Evolutionary conservation across 2,329 filamentous ascomycete genomes (phyloP).

Genomic region (Zymoseptoria crescenta): DNA sequence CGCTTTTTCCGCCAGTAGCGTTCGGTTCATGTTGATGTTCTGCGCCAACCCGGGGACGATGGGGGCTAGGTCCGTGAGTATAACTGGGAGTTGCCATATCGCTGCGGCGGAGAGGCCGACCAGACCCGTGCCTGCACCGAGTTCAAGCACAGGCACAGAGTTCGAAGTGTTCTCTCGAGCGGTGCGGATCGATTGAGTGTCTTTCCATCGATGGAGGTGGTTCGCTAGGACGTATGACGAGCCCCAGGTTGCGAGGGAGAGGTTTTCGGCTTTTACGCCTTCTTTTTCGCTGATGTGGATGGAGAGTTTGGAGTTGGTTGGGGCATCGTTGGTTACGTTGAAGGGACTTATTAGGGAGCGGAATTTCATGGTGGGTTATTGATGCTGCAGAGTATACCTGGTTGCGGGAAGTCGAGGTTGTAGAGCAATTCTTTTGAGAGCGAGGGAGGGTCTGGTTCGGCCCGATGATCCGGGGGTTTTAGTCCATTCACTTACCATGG

Average conservation of each 20-base stretch:
- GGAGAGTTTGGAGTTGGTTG: constrained; percentile 1
- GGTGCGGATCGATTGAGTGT: constrained; percentile 7
- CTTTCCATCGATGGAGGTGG: constrained; percentile 27
- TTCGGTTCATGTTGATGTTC: constrained; percentile 29
- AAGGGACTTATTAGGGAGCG: constrained; percentile 56
- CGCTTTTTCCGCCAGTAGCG: constrained; percentile 5
- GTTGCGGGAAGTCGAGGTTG: neutral
- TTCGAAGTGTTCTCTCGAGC: constrained; percentile 1
- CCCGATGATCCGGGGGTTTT: neutral
- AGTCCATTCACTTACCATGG: neutral
- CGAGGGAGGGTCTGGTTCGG: neutral
- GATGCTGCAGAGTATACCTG: neutral
- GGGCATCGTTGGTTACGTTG: constrained; percentile 66
- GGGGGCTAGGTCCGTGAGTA: constrained; percentile 31
- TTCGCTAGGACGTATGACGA: constrained; percentile 32
- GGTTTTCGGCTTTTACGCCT: constrained; percentile 26
- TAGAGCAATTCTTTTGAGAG: neutral
- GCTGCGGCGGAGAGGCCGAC: constrained; percentile 31
- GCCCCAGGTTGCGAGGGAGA: constrained; percentile 34
- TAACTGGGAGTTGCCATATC: constrained; percentile 24
- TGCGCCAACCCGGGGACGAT: constrained; percentile 28
- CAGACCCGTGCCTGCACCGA: constrained; percentile 34
- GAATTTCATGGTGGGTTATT: constrained; percentile 3
- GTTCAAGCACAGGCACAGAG: constrained; percentile 26
- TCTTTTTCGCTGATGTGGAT: constrained; percentile 17